A percentile compares a stretch with the other conserved stretches of the same genome.
phyloP scores from a whole-genome alignment of 108 stramenopile genomes.

The Cyclotella choctawhatcheeana region DNA sequence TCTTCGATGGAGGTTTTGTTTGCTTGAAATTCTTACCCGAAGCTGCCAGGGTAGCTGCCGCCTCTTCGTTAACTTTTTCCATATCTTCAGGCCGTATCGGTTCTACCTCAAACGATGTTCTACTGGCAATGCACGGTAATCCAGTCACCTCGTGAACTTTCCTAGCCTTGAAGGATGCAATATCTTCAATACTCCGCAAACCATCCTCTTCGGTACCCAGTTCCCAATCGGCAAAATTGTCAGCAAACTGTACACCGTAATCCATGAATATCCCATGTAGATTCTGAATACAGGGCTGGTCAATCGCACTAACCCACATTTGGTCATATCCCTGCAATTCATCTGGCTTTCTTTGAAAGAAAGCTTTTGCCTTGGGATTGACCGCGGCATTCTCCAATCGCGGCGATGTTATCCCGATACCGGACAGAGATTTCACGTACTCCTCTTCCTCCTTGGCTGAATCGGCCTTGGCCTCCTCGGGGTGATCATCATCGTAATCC shows the following conservation, averaged over 20 bases:
- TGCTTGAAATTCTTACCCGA: conserved; percentile 33
- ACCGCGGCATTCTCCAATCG: conserved; percentile 73
- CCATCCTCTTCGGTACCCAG: conserved; percentile 67
- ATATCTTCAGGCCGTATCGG: conserved; percentile 63
- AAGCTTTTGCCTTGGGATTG: conserved; percentile 68
- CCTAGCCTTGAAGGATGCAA: conserved; percentile 85
- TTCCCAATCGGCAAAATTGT: conserved; percentile 88
- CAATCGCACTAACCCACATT: conserved; percentile 84
- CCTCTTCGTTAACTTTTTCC: conserved; percentile 16
- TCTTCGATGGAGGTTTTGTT: conserved; percentile 33
- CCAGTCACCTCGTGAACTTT: conserved; percentile 80
- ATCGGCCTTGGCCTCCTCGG: conserved; percentile 45
- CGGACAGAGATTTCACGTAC: conserved; percentile 57
- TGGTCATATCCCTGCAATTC: conserved; percentile 74
- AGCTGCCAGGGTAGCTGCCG: conserved; percentile 4
- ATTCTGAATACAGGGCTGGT: conserved; percentile 70
- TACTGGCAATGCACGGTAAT: conserved; percentile 73
- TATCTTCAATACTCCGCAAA: conserved; percentile 74
- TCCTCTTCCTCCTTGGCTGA: conserved; percentile 53
- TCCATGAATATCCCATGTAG: conserved; percentile 74
- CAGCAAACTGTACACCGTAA: conserved; percentile 85
- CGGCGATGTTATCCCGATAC: conserved; percentile 43
- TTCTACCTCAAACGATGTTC: conserved; percentile 86
- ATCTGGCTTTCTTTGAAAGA: conserved; percentile 70
- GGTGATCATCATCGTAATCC: conserved; percentile 53